Evolutionary conservation across 345 rosid genomes (phyloP).

Genomic region (Pugionium cornutum): DNA sequence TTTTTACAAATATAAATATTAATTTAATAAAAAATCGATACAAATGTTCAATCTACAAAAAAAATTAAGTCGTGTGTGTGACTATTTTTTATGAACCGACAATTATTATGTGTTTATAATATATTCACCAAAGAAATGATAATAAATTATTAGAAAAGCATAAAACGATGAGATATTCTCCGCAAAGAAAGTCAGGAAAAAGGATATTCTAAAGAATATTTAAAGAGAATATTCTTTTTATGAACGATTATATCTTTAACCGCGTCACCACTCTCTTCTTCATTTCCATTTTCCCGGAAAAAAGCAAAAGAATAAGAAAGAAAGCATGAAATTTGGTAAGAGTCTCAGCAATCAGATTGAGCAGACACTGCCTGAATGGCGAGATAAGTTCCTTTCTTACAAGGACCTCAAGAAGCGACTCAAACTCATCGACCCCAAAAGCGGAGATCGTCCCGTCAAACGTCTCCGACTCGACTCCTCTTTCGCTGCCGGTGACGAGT

Average conservation of each 20-base stretch:
- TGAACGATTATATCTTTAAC: constrained; percentile 10
- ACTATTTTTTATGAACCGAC: too few species aligned
- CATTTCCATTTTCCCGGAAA: constrained; percentile 1
- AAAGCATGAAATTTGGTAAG: constrained; percentile 87
- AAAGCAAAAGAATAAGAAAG: not conserved
- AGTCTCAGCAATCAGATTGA: constrained; percentile 96
- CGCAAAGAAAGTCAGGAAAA: constrained; percentile 22
- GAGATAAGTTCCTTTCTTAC: constrained; percentile 94
- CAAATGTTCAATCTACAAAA: too few species aligned
- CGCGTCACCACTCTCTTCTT: constrained; percentile 1
- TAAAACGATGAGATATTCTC: constrained; percentile 38
- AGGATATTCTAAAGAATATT: constrained; percentile 40
- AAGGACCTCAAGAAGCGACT: constrained; percentile 85
- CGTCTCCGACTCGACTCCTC: constrained; percentile 50
- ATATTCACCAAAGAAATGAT: too few species aligned
- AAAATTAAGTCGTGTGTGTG: too few species aligned
- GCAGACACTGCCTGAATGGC: constrained; percentile 93
- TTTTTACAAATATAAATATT: too few species aligned
- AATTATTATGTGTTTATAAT: too few species aligned
- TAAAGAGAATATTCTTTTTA: constrained; percentile 34
- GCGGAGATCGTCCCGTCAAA: constrained; percentile 55
- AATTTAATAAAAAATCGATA: too few species aligned
- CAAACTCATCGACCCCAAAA: constrained; percentile 62
- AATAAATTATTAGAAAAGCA: not conserved
- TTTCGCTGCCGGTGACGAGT: constrained; percentile 27